Conservation (phyloP, 352 stramenopile species). For the Phytophthora kernoviae region DNA sequence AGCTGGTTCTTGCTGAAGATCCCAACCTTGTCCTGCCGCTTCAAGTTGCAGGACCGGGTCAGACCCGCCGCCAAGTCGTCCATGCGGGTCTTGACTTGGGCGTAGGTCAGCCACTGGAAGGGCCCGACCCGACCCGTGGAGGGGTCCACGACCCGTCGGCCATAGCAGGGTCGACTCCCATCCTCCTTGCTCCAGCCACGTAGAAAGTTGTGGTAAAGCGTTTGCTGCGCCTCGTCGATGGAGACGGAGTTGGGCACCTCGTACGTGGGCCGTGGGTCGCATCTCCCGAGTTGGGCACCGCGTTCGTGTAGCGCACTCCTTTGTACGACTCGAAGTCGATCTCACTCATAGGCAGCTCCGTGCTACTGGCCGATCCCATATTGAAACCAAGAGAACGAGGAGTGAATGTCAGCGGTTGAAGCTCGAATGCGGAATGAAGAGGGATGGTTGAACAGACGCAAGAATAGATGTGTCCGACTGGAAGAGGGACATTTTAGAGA, state of each 20-base stretch:
- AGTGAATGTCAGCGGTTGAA: constrained; percentile 4
- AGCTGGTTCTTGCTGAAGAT: constrained; percentile 77
- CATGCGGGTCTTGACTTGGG: constrained; percentile 42
- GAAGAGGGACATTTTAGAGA: not conserved
- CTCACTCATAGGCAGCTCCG: constrained; percentile 46
- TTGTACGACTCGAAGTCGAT: constrained; percentile 65
- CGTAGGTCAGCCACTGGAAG: constrained; percentile 70
- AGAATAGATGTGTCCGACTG: not conserved
- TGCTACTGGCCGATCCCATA: constrained; percentile 55
- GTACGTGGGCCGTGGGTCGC: constrained; percentile 46
- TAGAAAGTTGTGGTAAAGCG: constrained; percentile 56
- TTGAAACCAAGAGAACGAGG: not conserved
- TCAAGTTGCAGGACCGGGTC: constrained; percentile 28
- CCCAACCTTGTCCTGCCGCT: constrained; percentile 58
- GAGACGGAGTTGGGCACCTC: constrained; percentile 29
- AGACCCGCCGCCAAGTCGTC: constrained; percentile 51
- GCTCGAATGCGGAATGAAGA: constrained; percentile 18
- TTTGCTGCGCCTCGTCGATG: constrained; percentile 43
- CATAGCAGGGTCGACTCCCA: constrained; percentile 20
- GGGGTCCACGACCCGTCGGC: constrained; percentile 42
- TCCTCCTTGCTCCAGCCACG: constrained; percentile 29
- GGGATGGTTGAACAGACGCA: not conserved
- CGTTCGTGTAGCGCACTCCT: constrained; percentile 45
- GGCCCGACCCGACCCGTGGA: constrained; percentile 42
- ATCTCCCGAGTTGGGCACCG: constrained; percentile 46